A percentile compares a stretch with the other conserved stretches of the same genome.
Conservation (phyloP, 192 early-diverging fungal species). For the Coemansia sp. region DNA sequence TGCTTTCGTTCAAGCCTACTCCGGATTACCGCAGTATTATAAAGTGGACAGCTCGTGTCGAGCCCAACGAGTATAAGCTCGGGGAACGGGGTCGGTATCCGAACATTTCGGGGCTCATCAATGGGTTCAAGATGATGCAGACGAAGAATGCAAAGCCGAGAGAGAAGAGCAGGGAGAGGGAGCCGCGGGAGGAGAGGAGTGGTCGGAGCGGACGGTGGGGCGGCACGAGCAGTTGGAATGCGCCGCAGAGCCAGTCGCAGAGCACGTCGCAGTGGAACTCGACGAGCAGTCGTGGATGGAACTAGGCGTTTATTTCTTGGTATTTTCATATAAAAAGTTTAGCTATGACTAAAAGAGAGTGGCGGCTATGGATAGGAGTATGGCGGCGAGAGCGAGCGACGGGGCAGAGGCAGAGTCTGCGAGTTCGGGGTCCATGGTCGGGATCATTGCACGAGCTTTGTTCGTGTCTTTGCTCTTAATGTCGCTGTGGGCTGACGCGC, state of each 20-base stretch:
- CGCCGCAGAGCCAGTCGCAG: constrained; percentile 2
- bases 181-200: neutral
- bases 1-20: constrained; percentile 76
- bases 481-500: neutral
- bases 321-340: neutral
- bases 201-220: constrained; percentile 8
- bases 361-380: neutral
- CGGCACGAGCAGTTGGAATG: constrained; percentile 14
- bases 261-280: constrained; percentile 16
- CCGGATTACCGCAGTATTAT: constrained; percentile 58
- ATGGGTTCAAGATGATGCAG: constrained; percentile 73
- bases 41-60: constrained; percentile 73
- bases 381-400: neutral
- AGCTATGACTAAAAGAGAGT: neutral
- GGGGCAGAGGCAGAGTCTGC: constrained; percentile 15
- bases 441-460: constrained; percentile 34
- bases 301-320: constrained; percentile 14
- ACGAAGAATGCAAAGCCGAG: constrained; percentile 27
- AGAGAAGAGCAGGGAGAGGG: neutral
- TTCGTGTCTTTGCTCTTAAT: constrained; percentile 7
- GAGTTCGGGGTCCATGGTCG: constrained; percentile 49
- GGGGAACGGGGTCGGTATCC: constrained; percentile 64
- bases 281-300: constrained; percentile 21
- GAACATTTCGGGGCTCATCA: constrained; percentile 68
- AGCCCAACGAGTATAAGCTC: constrained; percentile 74